Percentiles rank a stretch among this genome's conserved stretches.
These are phyloP conservation scores for Bipolaris bicolor DNA, from an alignment of 2,329 filamentous ascomycete species.

Conservation along the genomic window DNA sequence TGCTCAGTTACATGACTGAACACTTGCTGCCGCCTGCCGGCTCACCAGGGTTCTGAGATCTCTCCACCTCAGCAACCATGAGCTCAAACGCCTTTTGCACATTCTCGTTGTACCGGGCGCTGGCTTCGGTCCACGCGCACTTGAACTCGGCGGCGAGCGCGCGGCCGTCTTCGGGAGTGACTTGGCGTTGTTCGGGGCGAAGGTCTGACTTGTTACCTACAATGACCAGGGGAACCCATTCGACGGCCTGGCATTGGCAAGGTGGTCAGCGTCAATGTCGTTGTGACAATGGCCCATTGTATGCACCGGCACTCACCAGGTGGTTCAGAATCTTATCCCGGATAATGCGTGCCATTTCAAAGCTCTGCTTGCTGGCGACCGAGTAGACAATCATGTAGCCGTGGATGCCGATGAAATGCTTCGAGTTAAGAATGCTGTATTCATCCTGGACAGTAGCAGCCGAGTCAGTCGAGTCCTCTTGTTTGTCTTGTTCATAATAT, in stretches of 20 bases:
- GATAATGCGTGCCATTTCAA: constrained; percentile 97
- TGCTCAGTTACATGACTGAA: constrained; percentile 71
- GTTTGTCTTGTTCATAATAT: neutral
- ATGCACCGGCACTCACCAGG: constrained; percentile 66
- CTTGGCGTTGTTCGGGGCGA: constrained; percentile 89
- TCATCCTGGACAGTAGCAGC: constrained; percentile 70
- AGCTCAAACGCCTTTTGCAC: constrained; percentile 91
- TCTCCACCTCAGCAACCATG: constrained; percentile 93
- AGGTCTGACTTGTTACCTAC: constrained; percentile 98
- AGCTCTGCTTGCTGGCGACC: constrained; percentile 90
- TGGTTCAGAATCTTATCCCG: constrained; percentile 97
- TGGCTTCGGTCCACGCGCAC: constrained; percentile 94
- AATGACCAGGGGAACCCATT: constrained; percentile 89
- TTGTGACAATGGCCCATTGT: neutral
- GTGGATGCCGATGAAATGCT: constrained; percentile 99
- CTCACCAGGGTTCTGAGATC: constrained; percentile 87
- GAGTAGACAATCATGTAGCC: constrained; percentile 99
- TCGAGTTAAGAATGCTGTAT: constrained; percentile 97
- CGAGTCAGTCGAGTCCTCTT: constrained; percentile 31
- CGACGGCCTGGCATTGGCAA: constrained; percentile 70
- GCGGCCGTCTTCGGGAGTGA: constrained; percentile 82
- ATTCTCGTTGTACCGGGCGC: constrained; percentile 92
- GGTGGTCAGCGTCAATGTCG: constrained; percentile 13
- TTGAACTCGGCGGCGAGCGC: constrained; percentile 84
- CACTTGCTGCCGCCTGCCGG: constrained; percentile 83